Evolutionary conservation across 2,329 filamentous ascomycete genomes (phyloP), one percentile per base, ranked within the genome.

Genomic region (Xylariaceae sp.): DNA sequence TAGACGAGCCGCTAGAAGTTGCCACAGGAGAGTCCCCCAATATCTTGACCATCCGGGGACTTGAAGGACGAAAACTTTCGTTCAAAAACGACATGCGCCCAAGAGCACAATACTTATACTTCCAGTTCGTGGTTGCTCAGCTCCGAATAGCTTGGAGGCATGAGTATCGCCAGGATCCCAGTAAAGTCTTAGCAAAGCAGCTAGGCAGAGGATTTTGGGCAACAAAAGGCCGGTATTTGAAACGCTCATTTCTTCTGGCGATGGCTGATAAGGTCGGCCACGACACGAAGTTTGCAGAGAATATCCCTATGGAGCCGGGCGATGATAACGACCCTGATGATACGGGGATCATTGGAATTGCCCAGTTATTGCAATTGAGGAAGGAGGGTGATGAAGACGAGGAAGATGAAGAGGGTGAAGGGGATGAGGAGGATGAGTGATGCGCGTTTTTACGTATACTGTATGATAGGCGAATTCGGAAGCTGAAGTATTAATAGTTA

Each of bases 161-260:
- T 2, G 44, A 52, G 2, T 49, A 45, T 20, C 44, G 44, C 40
- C 12, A 50, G 20, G 29, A 41, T 9, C 42, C 50, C 16, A 41
- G 9, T 6, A 23, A 20, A 20, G 40, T 50, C 29, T 6, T 41
- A 21, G 47, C 2, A 18, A 50, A 44, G 43, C 29, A 40, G 29
- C 43, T 48, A 2, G 50, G 43, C 0, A 44, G 48, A 23, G 43
- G 47, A 20, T 50, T 50, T 20, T 57, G 55, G 50, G 46, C 26
- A 7, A 47, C 47, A 7, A 50, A 50, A 12, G 45, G 46, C 19
- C 47, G 47, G 16, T 57, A 57, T 26, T 19, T 57, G 3, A 32
- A 41, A 29, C 46, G 50, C 3, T 47, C 50, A 32, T 57, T 57
- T 42, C 50, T 57, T 20, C 55, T 57, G 20, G 50, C 55, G 19